Conservation (phyloP, 352 stramenopile genomes). For the Globisporangium camurandrum region DNA sequence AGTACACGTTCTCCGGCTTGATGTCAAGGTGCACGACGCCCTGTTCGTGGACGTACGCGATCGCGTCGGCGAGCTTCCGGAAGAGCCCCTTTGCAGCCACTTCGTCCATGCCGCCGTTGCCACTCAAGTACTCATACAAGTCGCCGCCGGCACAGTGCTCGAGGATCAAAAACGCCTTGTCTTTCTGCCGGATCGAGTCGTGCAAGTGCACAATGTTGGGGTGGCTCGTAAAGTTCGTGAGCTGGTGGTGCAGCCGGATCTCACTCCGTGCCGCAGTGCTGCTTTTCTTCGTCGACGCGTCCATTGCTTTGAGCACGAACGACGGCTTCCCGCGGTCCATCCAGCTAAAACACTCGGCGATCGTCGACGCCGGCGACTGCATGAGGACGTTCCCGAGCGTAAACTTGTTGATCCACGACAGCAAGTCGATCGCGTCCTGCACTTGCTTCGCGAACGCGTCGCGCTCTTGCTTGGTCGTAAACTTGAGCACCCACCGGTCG, state of each 20-base stretch:
- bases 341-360: conserved; percentile 62
- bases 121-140: conserved; percentile 49
- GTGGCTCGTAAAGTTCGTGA: conserved; percentile 67
- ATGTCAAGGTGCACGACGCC: conserved; percentile 69
- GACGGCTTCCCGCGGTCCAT: conserved; percentile 43
- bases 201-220: conserved; percentile 58
- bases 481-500: conserved; percentile 66
- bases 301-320: conserved; percentile 62
- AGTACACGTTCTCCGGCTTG: conserved; percentile 78
- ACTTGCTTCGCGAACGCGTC: conserved; percentile 54
- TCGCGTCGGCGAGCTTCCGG: conserved; percentile 36
- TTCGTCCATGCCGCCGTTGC: conserved; percentile 46
- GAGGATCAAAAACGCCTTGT: conserved; percentile 54
- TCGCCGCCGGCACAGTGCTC: conserved; percentile 60
- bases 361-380: conserved; percentile 39
- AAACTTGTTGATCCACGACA: conserved; percentile 67
- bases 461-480: conserved; percentile 65
- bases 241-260: conserved; percentile 51
- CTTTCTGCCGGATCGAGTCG: conserved; percentile 54
- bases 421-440: conserved; percentile 56
- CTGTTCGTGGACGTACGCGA: conserved; percentile 49
- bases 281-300: conserved; percentile 38
- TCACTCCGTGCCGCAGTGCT: conserved; percentile 44
- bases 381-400: conserved; percentile 50
- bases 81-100: conserved; percentile 38